Conservation (phyloP, 2,329 filamentous ascomycete genomes). For the Iodosphaeria phyllophila region DNA sequence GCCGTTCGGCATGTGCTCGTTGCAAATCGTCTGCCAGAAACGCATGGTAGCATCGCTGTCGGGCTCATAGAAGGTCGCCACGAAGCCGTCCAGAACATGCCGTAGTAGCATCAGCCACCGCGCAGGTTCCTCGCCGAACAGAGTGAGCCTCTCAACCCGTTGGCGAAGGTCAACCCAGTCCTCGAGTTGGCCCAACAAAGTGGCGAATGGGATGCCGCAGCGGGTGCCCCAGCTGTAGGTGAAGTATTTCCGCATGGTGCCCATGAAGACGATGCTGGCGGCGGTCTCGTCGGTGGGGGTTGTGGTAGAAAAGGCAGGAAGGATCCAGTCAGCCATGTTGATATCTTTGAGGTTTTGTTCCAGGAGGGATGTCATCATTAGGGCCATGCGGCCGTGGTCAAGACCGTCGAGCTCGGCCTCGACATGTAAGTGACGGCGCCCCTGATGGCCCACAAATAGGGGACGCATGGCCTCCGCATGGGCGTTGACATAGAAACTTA, state of each 20-base stretch:
- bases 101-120: conserved; percentile 5
- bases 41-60: conserved; percentile 3
- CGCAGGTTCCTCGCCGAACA: conserved; percentile 13
- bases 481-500: conserved; percentile 25
- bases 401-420: conserved; percentile 4
- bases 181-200: conserved; percentile 23
- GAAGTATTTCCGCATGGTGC: conserved; percentile 29
- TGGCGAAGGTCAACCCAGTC: conserved; percentile 22
- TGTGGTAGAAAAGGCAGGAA: conserved; percentile 32
- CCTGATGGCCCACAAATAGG: conserved; percentile 22
- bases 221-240: conserved; percentile 9
- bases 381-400: conserved; percentile 13
- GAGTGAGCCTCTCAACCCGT: conserved; percentile 17
- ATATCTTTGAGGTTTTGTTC: conserved; percentile 20
- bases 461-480: conserved; percentile 23
- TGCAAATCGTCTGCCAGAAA: conserved; percentile 13
- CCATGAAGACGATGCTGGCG: conserved; percentile 30
- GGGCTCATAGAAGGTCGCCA: conserved; percentile 11
- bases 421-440: conserved; percentile 10
- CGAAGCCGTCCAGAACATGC: conserved; percentile 10
- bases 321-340: conserved; percentile 24
- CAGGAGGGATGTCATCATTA: conserved; percentile 18
- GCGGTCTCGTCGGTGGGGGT: conserved; percentile 21
- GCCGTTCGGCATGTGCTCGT: conserved; percentile 10
- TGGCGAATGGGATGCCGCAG: conserved; percentile 33